Percentiles rank a stretch among this genome's conserved stretches.
These are phyloP conservation scores for Tricholoma sp. DNA, from an alignment of 768 basidiomycete genomes.

Conservation along the genomic window DNA sequence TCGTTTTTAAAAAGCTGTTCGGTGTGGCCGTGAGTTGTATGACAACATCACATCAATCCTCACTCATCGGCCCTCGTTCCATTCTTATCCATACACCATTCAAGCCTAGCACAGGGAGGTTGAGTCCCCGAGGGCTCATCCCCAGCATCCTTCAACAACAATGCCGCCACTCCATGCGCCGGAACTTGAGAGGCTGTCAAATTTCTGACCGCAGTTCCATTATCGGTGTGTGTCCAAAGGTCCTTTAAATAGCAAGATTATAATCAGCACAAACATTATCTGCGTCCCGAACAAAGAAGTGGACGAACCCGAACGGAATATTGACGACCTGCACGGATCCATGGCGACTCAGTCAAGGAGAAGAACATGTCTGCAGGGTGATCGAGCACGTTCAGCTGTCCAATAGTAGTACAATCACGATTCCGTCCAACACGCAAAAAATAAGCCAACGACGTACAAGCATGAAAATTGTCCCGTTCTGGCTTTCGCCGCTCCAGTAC, in stretches of 20 bases:
- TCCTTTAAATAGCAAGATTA: slow-evolving; percentile 35
- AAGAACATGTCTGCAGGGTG: slow-evolving; percentile 49
- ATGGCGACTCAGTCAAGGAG: slow-evolving; percentile 59
- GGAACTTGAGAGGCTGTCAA: slow-evolving; percentile 51
- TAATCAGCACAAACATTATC: background rate
- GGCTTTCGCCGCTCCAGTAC: slow-evolving; percentile 58
- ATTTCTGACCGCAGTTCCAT: slow-evolving; percentile 59
- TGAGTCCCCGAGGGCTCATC: slow-evolving; percentile 55
- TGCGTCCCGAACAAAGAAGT: background rate
- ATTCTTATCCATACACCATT: slow-evolving; percentile 57
- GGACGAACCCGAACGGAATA: slow-evolving; percentile 51
- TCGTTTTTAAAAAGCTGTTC: no score
- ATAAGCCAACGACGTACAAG: slow-evolving; percentile 37
- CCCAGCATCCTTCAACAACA: slow-evolving; percentile 60
- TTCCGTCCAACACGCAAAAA: background rate
- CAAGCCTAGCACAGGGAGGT: slow-evolving; percentile 51
- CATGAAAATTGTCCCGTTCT: slow-evolving; percentile 62
- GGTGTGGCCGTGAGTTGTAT: no score
- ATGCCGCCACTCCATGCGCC: slow-evolving; percentile 62
- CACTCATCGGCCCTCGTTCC: slow-evolving; percentile 32
- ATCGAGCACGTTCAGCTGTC: slow-evolving; percentile 51
- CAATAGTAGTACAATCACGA: background rate
- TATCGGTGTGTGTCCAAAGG: slow-evolving; percentile 68
- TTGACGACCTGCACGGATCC: slow-evolving; percentile 57
- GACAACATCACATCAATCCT: no score